Evolutionary conservation across 2,329 filamentous ascomycete genomes (phyloP).

Genomic region (Chrysoporthe austroafricana): DNA sequence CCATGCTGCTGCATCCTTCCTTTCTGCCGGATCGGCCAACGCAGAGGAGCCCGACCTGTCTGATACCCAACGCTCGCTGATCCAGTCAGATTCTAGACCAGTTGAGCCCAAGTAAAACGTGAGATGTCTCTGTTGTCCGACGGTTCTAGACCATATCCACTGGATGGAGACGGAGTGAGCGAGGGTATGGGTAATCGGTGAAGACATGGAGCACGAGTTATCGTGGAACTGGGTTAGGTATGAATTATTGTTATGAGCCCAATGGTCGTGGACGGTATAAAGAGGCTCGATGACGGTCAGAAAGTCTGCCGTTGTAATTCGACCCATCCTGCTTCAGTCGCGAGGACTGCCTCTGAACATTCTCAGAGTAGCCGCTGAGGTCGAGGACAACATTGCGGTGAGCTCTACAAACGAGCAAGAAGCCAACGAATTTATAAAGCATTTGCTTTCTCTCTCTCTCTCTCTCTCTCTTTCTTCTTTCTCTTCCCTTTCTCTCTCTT

Average conservation of each 20-base stretch:
- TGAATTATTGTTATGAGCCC: background rate
- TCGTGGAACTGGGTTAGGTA: background rate
- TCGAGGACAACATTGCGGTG: background rate
- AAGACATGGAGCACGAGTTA: background rate
- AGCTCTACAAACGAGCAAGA: background rate
- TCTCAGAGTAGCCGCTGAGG: background rate
- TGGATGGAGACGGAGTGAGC: background rate
- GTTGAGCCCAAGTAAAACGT: background rate
- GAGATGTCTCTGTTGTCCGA: background rate
- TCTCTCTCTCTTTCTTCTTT: background rate
- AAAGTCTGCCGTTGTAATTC: background rate
- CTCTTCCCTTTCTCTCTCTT: background rate
- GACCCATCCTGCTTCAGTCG: background rate
- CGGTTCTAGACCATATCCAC: background rate
- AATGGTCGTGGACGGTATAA: background rate
- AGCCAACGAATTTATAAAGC: background rate
- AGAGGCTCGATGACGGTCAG: background rate
- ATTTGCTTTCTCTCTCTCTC: too few species aligned
- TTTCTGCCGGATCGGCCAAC: background rate
- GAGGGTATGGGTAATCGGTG: background rate
- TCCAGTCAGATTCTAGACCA: background rate
- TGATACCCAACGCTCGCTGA: background rate
- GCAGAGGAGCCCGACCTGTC: background rate
- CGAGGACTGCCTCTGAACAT: background rate
- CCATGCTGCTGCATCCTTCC: background rate